Base-by-base conservation (phyloP, 2,329 filamentous ascomycete species). In the Talaromyces verruculosus region DNA sequence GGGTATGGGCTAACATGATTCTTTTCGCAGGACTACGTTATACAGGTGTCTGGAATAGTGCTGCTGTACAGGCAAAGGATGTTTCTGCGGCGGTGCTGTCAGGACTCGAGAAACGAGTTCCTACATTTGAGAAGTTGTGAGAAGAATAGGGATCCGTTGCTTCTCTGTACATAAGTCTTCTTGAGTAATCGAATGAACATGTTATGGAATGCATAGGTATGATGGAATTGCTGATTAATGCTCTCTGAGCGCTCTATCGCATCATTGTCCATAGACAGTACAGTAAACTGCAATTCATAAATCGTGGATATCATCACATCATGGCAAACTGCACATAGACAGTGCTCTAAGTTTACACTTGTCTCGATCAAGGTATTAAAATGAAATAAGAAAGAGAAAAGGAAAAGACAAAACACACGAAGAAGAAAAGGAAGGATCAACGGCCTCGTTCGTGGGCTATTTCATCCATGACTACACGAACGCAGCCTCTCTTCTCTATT, bases 31-130 rank as follows among this genome's bases (percentile, higher is more conserved):
- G 88, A 57, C 79, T 98, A 76, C 87, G 87, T 66, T 97, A 97
- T 78, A 96, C 93, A 3, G 85, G 87, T 11, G 84, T 95, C 0
- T 97, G 93, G 94, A 98, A 98, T 75, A 86, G 88, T 71, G 90
- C 88, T 2, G 91, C 91, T 73, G 75, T 97, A 71, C 93, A 97
- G 82, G 91, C 91, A 6, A 82, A 83, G 62, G 94, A 98, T 82
- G 85, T 97, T 51, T 81, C 87, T 73, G 82, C 84, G 67, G 92
- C 93, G 0, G 82, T 97, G 75, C 74, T 91, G 75, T 91, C 91
- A 45, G 91, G 90, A 8, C 76, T 97, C 69, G 84, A 90, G 78
- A 96, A 91, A 85, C 89, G 84, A 70, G 93, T 87, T 74, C 90
- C 92, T 13, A 91, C 83, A 19, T 98, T 96, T 81, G 89, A 89